Percentiles rank a stretch among this genome's conserved stretches.
phyloP scores from a whole-genome alignment of 202 grass and related monocot genomes.

The Digitaria exilis region DNA sequence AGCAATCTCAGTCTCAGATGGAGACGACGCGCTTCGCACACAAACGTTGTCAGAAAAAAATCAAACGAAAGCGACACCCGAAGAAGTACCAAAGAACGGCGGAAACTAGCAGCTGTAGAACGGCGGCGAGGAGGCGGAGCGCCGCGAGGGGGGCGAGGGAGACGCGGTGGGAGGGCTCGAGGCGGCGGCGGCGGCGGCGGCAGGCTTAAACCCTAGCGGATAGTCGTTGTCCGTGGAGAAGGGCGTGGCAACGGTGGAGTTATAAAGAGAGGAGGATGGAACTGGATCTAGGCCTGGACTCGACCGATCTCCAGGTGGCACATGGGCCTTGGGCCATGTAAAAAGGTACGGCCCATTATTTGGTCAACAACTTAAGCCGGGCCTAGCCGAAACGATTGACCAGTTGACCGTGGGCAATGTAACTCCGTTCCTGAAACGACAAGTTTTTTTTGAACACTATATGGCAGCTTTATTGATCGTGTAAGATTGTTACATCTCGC shows the following conservation, averaged over 20 bases:
- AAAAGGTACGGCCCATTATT: not conserved
- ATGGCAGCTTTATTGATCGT: no score
- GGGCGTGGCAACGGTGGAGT: not conserved
- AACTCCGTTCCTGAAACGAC: no score
- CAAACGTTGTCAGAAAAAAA: not conserved
- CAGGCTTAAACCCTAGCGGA: conserved; percentile 29
- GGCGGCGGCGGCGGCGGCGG: not conserved
- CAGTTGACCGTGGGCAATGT: no score
- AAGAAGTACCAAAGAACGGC: not conserved
- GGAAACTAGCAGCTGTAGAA: no score
- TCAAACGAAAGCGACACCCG: no score
- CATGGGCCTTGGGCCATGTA: not conserved
- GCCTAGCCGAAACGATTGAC: not conserved
- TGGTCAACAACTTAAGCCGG: not conserved
- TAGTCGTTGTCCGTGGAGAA: not conserved
- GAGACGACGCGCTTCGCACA: no score
- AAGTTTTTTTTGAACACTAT: no score
- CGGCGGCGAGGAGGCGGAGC: not conserved
- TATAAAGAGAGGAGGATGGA: not conserved
- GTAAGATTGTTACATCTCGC: no score
- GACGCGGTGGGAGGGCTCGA: not conserved
- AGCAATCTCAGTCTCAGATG: no score
- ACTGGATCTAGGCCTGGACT: not conserved
- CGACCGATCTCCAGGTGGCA: not conserved
- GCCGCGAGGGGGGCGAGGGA: not conserved